Base-by-base conservation (phyloP, 2,329 filamentous ascomycete genomes). In the Conoideocrella luteorostrata region DNA sequence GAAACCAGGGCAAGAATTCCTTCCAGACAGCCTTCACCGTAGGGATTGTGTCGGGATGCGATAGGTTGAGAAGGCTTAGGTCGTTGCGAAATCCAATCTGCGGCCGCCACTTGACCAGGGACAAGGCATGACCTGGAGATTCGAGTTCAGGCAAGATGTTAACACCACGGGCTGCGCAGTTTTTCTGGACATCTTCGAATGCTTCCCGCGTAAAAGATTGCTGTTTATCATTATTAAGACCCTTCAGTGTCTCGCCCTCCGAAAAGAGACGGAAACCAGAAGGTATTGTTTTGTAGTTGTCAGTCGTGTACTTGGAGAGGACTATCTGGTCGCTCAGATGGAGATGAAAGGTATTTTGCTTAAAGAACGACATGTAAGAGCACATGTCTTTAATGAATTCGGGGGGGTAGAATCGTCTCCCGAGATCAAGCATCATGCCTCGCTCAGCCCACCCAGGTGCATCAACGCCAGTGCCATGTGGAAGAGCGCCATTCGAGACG, bases 131-230 rank as follows among this genome's bases (percentile, higher is more conserved):
- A 0, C 77, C 77, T 0, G 78, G 77, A 1, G 75, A 68, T 53
- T 82, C 78, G 20, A 81, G 77, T 54, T 81, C 78, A 0, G 77
- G 77, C 4, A 80, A 65, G 1, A 82, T 61, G 1, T 77, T 78
- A 1, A 82, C 70, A 4, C 78, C 78, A 4, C 76, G 66, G 1
- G 66, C 58, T 0, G 70, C 76, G 48, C 78, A 81, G 32, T 66
- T 61, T 0, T 56, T 51, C 50, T 81, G 75, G 6, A 82, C 67
- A 1, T 68, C 59, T 17, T 75, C 71, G 47, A 77, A 78, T 5
- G 76, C 67, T 0, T 60, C 56, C 6, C 65, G 62, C 1, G 69
- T 71, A 36, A 79, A 75, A 0, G 76, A 77, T 50, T 81, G 77
- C 46, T 80, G 80, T 23, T 56, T 50, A 39, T 70, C 57, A 17